Evolutionary conservation across 129 eudicot genomes (phyloP).

Genomic region (Pittosporum tobira): DNA sequence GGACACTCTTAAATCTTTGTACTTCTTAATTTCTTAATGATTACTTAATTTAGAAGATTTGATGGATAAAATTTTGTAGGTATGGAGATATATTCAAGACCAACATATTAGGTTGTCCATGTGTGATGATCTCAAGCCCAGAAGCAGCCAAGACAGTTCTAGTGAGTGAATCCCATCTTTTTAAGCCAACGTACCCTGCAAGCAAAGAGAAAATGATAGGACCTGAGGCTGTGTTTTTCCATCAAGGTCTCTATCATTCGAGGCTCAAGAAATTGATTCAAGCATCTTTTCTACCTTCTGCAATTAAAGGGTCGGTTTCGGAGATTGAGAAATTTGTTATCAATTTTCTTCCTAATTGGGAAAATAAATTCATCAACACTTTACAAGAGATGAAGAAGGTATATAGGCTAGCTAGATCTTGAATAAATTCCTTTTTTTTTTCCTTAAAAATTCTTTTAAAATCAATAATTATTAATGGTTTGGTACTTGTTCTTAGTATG

Average conservation of each 20-base stretch:
- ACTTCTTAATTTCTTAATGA: neutral
- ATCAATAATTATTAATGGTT: too few species aligned
- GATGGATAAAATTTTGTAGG: slow-evolving; percentile 22
- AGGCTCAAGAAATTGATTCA: slow-evolving; percentile 63
- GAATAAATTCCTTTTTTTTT: too few species aligned
- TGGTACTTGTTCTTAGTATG: slow-evolving; percentile 32
- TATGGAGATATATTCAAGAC: slow-evolving; percentile 82
- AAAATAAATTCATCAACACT: slow-evolving; percentile 40
- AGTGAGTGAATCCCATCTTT: slow-evolving; percentile 60
- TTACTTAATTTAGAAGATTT: neutral
- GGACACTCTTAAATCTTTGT: too few species aligned
- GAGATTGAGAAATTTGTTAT: slow-evolving; percentile 46
- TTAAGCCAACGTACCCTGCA: slow-evolving; percentile 85
- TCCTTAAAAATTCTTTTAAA: neutral
- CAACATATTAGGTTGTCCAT: slow-evolving; percentile 89
- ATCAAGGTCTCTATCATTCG: slow-evolving; percentile 78
- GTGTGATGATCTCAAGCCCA: slow-evolving; percentile 98
- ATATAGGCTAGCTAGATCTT: neutral
- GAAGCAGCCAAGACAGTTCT: slow-evolving; percentile 65
- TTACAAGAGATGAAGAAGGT: slow-evolving; percentile 83
- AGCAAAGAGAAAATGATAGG: slow-evolving; percentile 86
- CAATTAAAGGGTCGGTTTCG: slow-evolving; percentile 37
- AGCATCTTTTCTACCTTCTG: slow-evolving; percentile 46
- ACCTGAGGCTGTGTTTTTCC: slow-evolving; percentile 73
- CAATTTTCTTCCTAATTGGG: slow-evolving; percentile 39